These are phyloP conservation scores for Trypethelium eluteriae DNA, from an alignment of 495 filamentous ascomycete species.

Conservation along the genomic window DNA sequence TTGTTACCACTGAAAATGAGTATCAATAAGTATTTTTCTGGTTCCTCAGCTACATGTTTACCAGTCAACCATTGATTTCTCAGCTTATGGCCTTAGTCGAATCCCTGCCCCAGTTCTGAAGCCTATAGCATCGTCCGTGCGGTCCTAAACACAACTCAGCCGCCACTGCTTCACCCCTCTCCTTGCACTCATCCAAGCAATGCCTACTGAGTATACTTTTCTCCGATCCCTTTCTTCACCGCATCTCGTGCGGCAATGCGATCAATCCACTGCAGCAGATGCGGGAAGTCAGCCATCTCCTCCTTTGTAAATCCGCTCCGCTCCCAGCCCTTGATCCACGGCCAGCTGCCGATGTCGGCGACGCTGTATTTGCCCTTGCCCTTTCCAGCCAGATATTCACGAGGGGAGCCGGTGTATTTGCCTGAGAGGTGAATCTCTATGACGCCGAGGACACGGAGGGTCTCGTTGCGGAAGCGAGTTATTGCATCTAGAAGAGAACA, in stretches of 20 bases:
- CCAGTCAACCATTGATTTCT: not conserved
- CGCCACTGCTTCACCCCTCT: not conserved
- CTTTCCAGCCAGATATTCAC: slow-evolving; percentile 48
- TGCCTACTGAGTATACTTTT: slow-evolving; percentile 35
- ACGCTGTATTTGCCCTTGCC: slow-evolving; percentile 49
- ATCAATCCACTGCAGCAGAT: slow-evolving; percentile 49
- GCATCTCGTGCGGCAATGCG: slow-evolving; percentile 45
- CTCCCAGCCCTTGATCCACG: slow-evolving; percentile 46
- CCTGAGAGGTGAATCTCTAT: slow-evolving; percentile 47
- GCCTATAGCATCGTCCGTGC: not conserved
- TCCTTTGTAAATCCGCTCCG: slow-evolving; percentile 39
- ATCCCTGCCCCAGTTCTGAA: not conserved
- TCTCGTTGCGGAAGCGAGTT: slow-evolving; percentile 47
- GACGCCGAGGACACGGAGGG: slow-evolving; percentile 46
- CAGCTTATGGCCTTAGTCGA: not conserved
- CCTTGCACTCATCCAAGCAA: not conserved
- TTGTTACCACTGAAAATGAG: too few species aligned
- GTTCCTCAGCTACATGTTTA: not conserved
- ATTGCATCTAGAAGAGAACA: slow-evolving; percentile 39
- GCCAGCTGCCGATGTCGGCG: slow-evolving; percentile 50
- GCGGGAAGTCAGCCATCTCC: slow-evolving; percentile 46
- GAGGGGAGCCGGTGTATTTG: slow-evolving; percentile 37
- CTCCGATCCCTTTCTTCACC: slow-evolving; percentile 44
- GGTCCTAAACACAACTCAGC: not conserved
- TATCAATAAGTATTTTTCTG: too few species aligned